phyloP scores from a whole-genome alignment of 108 stramenopile genomes.

The Cylindrotheca fusiformis region DNA sequence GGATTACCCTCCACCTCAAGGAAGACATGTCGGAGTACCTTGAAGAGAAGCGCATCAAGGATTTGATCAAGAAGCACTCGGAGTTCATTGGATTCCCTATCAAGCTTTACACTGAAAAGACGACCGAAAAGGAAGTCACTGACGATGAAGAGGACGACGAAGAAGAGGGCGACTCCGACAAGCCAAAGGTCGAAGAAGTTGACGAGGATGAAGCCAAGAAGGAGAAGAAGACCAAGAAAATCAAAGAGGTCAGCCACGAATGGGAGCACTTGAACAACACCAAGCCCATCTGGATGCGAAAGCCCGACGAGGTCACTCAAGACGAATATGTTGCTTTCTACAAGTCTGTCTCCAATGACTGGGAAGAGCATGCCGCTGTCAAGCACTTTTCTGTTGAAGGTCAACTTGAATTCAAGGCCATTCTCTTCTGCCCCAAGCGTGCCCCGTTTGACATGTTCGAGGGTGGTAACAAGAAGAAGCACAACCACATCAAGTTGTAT shows the following conservation, averaged over 20 bases:
- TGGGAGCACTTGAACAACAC: conserved; percentile 99
- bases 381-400: conserved; percentile 99
- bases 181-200: conserved; percentile 96
- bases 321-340: conserved; percentile 99
- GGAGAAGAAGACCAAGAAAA: conserved; percentile 98
- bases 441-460: conserved; percentile 99
- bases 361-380: conserved; percentile 99
- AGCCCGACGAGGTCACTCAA: conserved; percentile 98
- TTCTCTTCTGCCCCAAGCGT: conserved; percentile 99
- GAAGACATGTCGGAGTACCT: conserved; percentile 99
- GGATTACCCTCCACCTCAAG: conserved; percentile 98
- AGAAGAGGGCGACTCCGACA: conserved; percentile 90
- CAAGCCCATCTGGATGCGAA: conserved; percentile 99
- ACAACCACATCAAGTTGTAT: conserved; percentile 99
- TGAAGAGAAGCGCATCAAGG: conserved; percentile 98
- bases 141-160: conserved; percentile 98
- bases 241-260: conserved; percentile 99
- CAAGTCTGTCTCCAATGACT: conserved; percentile 99
- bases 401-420: conserved; percentile 98
- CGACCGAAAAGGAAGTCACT: conserved; percentile 99
- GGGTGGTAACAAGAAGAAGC: conserved; percentile 98
- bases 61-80: conserved; percentile 99
- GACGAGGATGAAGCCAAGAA: conserved; percentile 97
- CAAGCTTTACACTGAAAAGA: conserved; percentile 99
- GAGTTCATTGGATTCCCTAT: conserved; percentile 99